Evolutionary conservation across 345 rosid genomes (phyloP).

Genomic region (Passiflora organensis): DNA sequence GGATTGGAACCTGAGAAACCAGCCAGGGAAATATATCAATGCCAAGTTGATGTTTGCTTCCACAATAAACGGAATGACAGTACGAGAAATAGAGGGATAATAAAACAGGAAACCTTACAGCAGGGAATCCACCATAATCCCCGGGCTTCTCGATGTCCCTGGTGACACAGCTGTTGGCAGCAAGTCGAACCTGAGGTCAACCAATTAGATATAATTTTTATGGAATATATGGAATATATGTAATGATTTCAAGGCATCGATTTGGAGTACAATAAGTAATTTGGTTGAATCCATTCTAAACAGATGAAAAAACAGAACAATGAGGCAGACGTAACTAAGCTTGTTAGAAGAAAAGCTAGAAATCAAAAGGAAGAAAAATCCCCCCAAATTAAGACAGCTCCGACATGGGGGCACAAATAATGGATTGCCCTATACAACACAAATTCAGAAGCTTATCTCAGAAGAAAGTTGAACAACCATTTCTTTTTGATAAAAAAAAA

Average conservation of each 20-base stretch:
- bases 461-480: background rate
- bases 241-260: background rate
- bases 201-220: slow-evolving; percentile 7
- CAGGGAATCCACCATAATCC: slow-evolving; percentile 88
- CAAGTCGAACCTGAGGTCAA: slow-evolving; percentile 56
- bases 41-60: background rate
- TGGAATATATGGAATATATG: too few species aligned
- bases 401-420: too few species aligned
- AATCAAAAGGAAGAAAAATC: background rate
- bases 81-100: background rate
- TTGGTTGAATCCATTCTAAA: too few species aligned
- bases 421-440: too few species aligned
- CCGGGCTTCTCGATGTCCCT: slow-evolving; percentile 75
- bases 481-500: background rate
- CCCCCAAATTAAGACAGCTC: too few species aligned
- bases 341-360: background rate
- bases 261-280: background rate
- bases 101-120: slow-evolving; percentile 36
- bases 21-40: background rate
- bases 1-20: slow-evolving; percentile 56
- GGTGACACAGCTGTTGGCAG: slow-evolving; percentile 69
- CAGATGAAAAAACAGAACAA: too few species aligned
- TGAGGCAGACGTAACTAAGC: too few species aligned
- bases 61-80: background rate
- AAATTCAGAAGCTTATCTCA: too few species aligned